Evolutionary conservation across 805 yeast species (phyloP).

Genomic region (Candida rishiriensis): DNA sequence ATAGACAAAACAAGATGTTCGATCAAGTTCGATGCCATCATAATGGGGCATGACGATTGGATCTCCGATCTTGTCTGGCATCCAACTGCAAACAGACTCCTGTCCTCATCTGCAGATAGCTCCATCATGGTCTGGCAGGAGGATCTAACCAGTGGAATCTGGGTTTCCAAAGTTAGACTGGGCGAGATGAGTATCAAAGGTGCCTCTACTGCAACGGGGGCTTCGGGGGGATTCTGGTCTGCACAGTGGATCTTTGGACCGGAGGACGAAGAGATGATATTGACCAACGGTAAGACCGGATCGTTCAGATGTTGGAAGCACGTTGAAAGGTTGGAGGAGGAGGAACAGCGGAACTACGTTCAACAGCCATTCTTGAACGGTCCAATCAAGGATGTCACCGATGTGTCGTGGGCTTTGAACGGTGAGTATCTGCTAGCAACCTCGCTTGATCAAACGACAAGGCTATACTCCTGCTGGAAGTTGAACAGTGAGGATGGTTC

Average conservation of each 20-base stretch:
- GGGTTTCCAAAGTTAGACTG: slow-evolving; percentile 76
- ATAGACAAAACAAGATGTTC: slow-evolving; percentile 40
- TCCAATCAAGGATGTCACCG: slow-evolving; percentile 68
- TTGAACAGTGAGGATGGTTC: slow-evolving; percentile 27
- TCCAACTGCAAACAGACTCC: slow-evolving; percentile 44
- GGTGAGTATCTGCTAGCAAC: slow-evolving; percentile 72
- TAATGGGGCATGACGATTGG: slow-evolving; percentile 99
- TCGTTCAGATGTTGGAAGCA: slow-evolving; percentile 75
- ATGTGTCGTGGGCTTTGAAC: slow-evolving; percentile 64
- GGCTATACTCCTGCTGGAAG: slow-evolving; percentile 69
- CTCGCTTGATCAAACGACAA: slow-evolving; percentile 89
- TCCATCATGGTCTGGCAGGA: slow-evolving; percentile 93
- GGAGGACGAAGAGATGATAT: slow-evolving; percentile 41
- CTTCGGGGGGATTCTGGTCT: slow-evolving; percentile 66
- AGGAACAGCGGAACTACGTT: slow-evolving; percentile 21
- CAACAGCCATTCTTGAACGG: slow-evolving; percentile 68
- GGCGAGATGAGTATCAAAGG: slow-evolving; percentile 96
- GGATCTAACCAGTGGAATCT: slow-evolving; percentile 78
- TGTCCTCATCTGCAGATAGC: slow-evolving; percentile 91
- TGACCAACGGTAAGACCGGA: slow-evolving; percentile 90
- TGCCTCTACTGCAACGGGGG: slow-evolving; percentile 97
- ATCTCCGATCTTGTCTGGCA: slow-evolving; percentile 83
- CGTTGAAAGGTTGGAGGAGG: background rate
- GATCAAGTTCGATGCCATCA: slow-evolving; percentile 82
- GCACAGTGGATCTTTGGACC: slow-evolving; percentile 57